These are phyloP conservation scores for Nakazawaea pomicola DNA, from an alignment of 805 yeast genomes.

Conservation along the genomic window DNA sequence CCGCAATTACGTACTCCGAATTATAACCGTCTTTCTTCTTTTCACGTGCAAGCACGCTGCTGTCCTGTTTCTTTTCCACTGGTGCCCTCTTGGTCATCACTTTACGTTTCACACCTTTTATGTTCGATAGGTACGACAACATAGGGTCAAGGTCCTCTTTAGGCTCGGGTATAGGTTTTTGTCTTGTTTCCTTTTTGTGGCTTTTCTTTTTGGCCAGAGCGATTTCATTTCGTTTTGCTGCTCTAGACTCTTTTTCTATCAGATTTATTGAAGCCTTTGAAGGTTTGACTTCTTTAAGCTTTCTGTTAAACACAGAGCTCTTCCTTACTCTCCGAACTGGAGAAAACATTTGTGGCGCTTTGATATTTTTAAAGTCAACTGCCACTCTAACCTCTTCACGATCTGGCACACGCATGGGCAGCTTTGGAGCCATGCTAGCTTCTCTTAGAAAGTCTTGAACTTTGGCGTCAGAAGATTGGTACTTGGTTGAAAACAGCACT, in stretches of 20 bases:
- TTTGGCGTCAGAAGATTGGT: constrained; percentile 16
- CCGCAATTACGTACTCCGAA: constrained; percentile 36
- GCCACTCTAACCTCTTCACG: constrained; percentile 4
- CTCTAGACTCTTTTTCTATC: background rate
- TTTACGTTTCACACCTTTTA: constrained; percentile 2
- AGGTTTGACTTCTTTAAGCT: constrained; percentile 2
- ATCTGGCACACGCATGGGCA: background rate
- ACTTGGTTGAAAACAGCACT: constrained; percentile 12
- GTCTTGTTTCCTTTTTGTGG: background rate
- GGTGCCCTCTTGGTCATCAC: constrained; percentile 10
- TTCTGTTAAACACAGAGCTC: constrained; percentile 1
- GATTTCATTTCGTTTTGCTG: background rate
- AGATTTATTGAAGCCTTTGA: background rate
- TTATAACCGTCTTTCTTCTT: background rate
- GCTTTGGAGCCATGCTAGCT: no score
- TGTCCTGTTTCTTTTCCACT: background rate
- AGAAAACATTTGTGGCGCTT: background rate
- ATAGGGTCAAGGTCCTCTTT: constrained; percentile 9
- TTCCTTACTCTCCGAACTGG: no score
- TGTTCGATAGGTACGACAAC: constrained; percentile 6
- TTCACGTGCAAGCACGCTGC: constrained; percentile 12
- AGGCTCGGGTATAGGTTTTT: no score
- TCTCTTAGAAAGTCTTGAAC: constrained; percentile 3
- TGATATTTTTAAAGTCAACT: constrained; percentile 6
- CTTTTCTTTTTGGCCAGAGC: background rate